Conservation (phyloP, 2,329 filamentous ascomycete species). For the Exophiala sp. region DNA sequence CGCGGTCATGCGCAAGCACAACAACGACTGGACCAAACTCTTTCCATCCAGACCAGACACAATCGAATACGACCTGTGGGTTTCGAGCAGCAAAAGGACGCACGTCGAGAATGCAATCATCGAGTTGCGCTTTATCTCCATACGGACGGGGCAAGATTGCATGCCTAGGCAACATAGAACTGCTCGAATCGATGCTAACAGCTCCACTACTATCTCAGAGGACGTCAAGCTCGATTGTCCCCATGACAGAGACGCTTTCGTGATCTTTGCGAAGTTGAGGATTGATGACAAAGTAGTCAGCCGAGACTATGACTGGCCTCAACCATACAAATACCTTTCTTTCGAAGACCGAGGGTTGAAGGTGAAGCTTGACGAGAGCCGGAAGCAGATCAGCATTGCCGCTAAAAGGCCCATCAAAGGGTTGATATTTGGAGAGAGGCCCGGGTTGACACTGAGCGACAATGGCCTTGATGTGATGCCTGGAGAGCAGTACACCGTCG, state of each 20-base stretch:
- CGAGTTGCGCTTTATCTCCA: conserved; percentile 48
- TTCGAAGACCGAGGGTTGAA: conserved; percentile 44
- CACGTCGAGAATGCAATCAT: conserved; percentile 29
- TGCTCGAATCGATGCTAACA: conserved; percentile 49
- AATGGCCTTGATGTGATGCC: conserved; percentile 56
- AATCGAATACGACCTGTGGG: conserved; percentile 44
- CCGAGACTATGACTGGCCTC: conserved; percentile 57
- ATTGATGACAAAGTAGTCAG: conserved; percentile 48
- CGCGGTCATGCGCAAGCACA: too few species aligned
- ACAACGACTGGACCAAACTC: neutral
- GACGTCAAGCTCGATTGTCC: neutral
- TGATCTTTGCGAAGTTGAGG: conserved; percentile 49
- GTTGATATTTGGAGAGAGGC: conserved; percentile 55
- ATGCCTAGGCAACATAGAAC: conserved; percentile 46
- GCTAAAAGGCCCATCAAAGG: conserved; percentile 54
- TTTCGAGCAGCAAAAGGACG: conserved; percentile 44
- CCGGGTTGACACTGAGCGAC: conserved; percentile 52
- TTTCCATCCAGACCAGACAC: neutral
- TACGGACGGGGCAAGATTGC: conserved; percentile 52
- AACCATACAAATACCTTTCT: conserved; percentile 57
- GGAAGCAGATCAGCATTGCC: neutral
- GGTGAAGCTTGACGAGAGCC: neutral
- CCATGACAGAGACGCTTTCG: conserved; percentile 45
- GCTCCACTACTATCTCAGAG: conserved; percentile 49
- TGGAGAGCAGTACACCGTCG: conserved; percentile 49